These are phyloP conservation scores for Boletellus dicymbophilus DNA, from an alignment of 1,284 basidiomycete genomes.

Conservation along the genomic window DNA sequence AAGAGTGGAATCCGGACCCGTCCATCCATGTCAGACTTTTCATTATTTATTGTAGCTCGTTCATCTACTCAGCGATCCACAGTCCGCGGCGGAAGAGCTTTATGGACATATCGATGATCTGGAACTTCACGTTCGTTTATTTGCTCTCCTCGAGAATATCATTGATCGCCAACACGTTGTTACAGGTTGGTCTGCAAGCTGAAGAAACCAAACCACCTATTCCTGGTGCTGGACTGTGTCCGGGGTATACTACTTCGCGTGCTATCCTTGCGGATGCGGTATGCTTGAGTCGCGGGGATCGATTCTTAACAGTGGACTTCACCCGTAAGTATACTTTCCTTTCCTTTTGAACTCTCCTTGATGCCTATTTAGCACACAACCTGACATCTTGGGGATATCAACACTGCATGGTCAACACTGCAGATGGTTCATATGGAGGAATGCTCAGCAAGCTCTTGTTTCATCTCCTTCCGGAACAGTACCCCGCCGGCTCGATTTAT, in stretches of 20 bases:
- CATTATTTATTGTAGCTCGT: no score
- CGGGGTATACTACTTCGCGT: constrained; percentile 86
- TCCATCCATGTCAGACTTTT: constrained; percentile 53
- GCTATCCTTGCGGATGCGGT: constrained; percentile 86
- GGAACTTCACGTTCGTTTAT: constrained; percentile 61
- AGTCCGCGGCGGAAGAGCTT: constrained; percentile 66
- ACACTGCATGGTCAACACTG: constrained; percentile 62
- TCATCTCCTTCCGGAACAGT: constrained; percentile 68
- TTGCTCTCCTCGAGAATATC: not conserved
- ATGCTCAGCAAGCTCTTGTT: constrained; percentile 74
- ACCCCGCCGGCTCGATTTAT: constrained; percentile 57
- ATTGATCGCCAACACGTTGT: not conserved
- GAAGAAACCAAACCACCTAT: constrained; percentile 72
- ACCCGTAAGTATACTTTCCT: constrained; percentile 49
- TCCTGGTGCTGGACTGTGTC: constrained; percentile 80
- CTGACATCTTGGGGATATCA: constrained; percentile 79
- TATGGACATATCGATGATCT: constrained; percentile 78
- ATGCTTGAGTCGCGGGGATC: constrained; percentile 69
- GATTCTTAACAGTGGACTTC: constrained; percentile 79
- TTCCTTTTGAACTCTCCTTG: not conserved
- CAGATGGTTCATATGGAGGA: constrained; percentile 74
- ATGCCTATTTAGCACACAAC: constrained; percentile 53
- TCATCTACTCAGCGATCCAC: constrained; percentile 6
- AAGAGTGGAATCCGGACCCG: constrained; percentile 78
- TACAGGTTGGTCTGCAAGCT: constrained; percentile 70